These are phyloP conservation scores for Phytophthora pseudosyringae DNA, from an alignment of 352 stramenopile genomes.

Conservation along the genomic window DNA sequence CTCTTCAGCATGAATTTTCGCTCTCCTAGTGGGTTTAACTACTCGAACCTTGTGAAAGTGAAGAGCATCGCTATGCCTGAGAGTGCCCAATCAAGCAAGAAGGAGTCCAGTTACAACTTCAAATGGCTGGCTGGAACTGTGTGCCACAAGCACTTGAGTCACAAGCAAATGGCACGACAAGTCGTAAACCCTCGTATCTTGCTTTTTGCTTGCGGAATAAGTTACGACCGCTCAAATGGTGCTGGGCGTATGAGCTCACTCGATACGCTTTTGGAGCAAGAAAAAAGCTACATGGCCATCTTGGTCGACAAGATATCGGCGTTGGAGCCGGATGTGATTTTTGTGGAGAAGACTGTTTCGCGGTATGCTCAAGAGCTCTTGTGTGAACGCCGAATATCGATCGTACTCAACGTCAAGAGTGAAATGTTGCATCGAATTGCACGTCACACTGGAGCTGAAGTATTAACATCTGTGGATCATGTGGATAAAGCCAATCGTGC, in stretches of 20 bases:
- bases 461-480: constrained; percentile 94
- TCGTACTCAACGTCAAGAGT: constrained; percentile 96
- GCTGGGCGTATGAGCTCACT: constrained; percentile 93
- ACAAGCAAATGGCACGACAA: constrained; percentile 96
- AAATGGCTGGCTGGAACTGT: constrained; percentile 96
- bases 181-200: constrained; percentile 98
- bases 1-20: constrained; percentile 88
- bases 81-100: constrained; percentile 73
- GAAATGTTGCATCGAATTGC: constrained; percentile 93
- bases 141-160: constrained; percentile 96
- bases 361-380: constrained; percentile 94
- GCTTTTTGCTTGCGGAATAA: constrained; percentile 95
- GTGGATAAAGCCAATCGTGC: constrained; percentile 68
- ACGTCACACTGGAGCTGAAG: constrained; percentile 91
- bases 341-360: constrained; percentile 92
- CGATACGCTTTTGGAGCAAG: constrained; percentile 96
- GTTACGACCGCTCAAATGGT: constrained; percentile 92
- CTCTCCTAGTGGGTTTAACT: constrained; percentile 80
- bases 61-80: constrained; percentile 77
- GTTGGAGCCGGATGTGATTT: constrained; percentile 95
- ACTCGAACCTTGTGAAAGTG: constrained; percentile 76
- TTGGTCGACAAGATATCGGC: constrained; percentile 96
- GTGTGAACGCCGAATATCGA: constrained; percentile 88
- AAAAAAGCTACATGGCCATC: constrained; percentile 97
- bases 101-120: constrained; percentile 87